Evolutionary conservation across 1,284 basidiomycete species (phyloP), one percentile per base, ranked within the genome.

Genomic region (Boletus albobrunnescens): DNA sequence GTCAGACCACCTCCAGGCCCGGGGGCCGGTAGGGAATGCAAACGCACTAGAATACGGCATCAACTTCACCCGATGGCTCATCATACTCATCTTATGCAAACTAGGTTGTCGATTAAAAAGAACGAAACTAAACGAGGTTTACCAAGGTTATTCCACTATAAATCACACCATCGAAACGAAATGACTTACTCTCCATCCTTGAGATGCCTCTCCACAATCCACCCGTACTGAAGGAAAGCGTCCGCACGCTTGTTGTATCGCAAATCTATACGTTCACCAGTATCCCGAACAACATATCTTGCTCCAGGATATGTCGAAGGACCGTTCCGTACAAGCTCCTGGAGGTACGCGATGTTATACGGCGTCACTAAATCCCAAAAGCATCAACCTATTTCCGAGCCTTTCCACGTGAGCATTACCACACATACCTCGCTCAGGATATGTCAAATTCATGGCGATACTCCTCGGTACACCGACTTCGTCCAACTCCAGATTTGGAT

Each of bases 11-110:
- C 31, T 41, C 11, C 33, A 33, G 27, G 41, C 16, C 16, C 3
- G 42, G 13, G 1, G 14, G 1, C 17, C 6, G 6, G 9, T 32
- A 41, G 20, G 6, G 23, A 41, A 41, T 16, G 14, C 44, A 24
- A 7, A 79, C 90, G 69, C 64, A 94, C 91, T 99, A 23, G 96
- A 99, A 70, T 98, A 99, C 28, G 92, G 91, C 94, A 99, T 97
- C 49, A 99, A 75, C 65, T 91, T 93, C 41, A 99, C 91, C 33
- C 96, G 84, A 74, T 99, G 96, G 69, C 91, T 93, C 96, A 99
- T 99, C 96, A 99, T 99, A 77, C 91, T 95, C 96, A 99, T 99
- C 72, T 99, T 99, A 72, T 99, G 96, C 69, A 99, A 71, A 77
- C 86, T 91, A 3, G 96, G 96, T 65, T 99, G 96, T 54, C 96